Percentiles rank a stretch among this genome's conserved stretches.
Conservation (phyloP, 352 stramenopile species). For the Thraustochytrium striatum region DNA sequence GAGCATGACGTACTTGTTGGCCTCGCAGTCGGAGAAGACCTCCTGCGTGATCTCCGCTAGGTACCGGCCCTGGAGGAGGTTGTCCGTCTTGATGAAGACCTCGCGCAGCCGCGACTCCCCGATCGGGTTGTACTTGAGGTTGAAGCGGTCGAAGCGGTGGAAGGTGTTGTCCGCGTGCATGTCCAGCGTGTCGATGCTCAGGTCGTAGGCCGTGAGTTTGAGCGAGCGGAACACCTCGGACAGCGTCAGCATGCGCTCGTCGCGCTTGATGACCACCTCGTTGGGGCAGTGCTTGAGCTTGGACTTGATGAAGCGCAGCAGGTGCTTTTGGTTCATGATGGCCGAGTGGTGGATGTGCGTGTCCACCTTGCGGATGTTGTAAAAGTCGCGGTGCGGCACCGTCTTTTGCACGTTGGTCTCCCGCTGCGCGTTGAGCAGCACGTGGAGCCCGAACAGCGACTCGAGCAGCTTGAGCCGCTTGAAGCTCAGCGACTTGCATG, state of each 20-base stretch:
- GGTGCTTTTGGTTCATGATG: slow-evolving; percentile 92
- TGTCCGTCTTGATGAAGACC: slow-evolving; percentile 99
- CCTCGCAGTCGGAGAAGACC: slow-evolving; percentile 74
- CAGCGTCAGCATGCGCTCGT: slow-evolving; percentile 91
- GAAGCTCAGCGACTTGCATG: slow-evolving; percentile 41
- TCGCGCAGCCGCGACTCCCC: slow-evolving; percentile 87
- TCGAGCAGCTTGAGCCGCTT: slow-evolving; percentile 72
- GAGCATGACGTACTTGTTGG: slow-evolving; percentile 88
- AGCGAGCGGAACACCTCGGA: slow-evolving; percentile 86
- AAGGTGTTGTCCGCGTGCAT: slow-evolving; percentile 98
- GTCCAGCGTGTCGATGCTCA: slow-evolving; percentile 97
- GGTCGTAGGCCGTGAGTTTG: slow-evolving; percentile 90
- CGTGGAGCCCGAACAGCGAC: slow-evolving; percentile 90
- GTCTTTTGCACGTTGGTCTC: slow-evolving; percentile 90
- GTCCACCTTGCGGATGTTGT: slow-evolving; percentile 95
- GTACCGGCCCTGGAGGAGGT: slow-evolving; percentile 83
- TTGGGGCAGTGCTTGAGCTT: slow-evolving; percentile 77
- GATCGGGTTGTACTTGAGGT: slow-evolving; percentile 97
- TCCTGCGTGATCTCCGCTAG: slow-evolving; percentile 90
- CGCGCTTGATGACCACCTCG: slow-evolving; percentile 87
- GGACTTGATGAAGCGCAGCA: slow-evolving; percentile 74
- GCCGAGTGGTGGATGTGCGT: slow-evolving; percentile 97
- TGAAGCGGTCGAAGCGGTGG: slow-evolving; percentile 98
- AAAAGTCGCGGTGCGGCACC: slow-evolving; percentile 96
- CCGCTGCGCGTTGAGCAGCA: slow-evolving; percentile 86